phyloP scores from a whole-genome alignment of 75 land plant species.

The Larix kaempferi region DNA sequence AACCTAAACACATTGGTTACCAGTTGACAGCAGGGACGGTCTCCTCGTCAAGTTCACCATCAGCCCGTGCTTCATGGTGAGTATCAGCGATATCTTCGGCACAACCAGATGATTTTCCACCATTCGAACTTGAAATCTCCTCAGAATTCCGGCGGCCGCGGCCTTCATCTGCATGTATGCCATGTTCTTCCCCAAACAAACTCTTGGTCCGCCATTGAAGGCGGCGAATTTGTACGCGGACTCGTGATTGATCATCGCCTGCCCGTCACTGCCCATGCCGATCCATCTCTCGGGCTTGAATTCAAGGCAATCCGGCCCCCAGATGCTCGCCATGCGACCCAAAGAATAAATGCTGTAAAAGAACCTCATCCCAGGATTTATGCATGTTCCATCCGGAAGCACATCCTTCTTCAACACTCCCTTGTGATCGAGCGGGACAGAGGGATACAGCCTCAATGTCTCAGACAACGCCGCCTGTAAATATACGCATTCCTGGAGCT shows the following conservation, averaged over 20 bases:
- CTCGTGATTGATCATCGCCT: slow-evolving; percentile 29
- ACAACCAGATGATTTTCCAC: slow-evolving; percentile 60
- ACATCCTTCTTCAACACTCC: slow-evolving; percentile 52
- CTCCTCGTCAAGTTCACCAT: neutral
- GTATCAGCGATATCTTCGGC: slow-evolving; percentile 74
- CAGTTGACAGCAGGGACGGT: no score
- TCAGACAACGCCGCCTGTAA: slow-evolving; percentile 82
- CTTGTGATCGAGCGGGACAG: slow-evolving; percentile 81
- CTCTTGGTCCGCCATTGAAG: slow-evolving; percentile 83
- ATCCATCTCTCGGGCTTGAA: slow-evolving; percentile 75
- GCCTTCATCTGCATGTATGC: slow-evolving; percentile 87
- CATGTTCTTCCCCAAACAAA: slow-evolving; percentile 82
- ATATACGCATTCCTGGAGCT: slow-evolving; percentile 62
- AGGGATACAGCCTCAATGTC: slow-evolving; percentile 81
- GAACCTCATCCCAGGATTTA: slow-evolving; percentile 52
- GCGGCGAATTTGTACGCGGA: slow-evolving; percentile 60
- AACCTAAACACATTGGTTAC: no score
- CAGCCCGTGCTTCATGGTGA: neutral
- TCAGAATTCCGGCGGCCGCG: slow-evolving; percentile 46
- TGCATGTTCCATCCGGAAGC: slow-evolving; percentile 66
- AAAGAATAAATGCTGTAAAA: slow-evolving; percentile 61
- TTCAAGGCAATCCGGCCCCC: slow-evolving; percentile 72
- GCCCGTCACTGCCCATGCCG: neutral
- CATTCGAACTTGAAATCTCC: slow-evolving; percentile 32
- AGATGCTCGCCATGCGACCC: slow-evolving; percentile 55